Evolutionary conservation across 805 yeast species (phyloP), one percentile per base, ranked within the genome.

Genomic region (Schwanniomyces pseudopolymorphus): DNA sequence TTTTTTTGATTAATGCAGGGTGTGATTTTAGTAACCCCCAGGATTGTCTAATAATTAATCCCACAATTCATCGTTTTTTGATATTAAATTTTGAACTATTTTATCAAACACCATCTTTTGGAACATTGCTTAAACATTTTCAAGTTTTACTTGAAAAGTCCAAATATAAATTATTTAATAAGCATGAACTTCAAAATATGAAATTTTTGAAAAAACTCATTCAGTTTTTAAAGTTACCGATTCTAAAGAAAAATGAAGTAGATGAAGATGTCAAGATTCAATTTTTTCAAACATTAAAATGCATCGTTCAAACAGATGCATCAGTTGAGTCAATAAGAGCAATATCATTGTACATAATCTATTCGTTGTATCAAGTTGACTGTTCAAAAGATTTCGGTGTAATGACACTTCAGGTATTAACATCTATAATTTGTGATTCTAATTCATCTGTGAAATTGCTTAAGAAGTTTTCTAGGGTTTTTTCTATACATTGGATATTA

Each of bases 401-500:
- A 1, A 49, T 59, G 16, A 61, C 59, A 3, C 55, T 68, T 26
- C 51, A 54, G 33, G 51, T 50, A 49, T 74, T 47, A 60, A 77
- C 60, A 47, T 77, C 33, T 53, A 75, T 50, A n/a, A 46, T 70
- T 5, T 70, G 74, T 53, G 79, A 77, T 33, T 57, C 76, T 22
- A 60, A 61, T 9, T 61, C 70, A 0, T 59, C 73, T 0, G 57
- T 69, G 5, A 72, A 69, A 47, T 64, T 60, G 39, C 64, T 69
- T 60, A 78, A 63, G 59, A 76, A 63, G 54, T 74, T 64, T 54
- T 77, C 73, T 1, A 75, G 82, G 39, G 70, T 84, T 0, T 70
- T 87, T 2, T 78, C 88, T 1, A 72, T 84, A 5, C 85, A 84
- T 56, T 84, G 91, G 86, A 67, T 79, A 2, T 56, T 87, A 8